Percentiles rank a stretch among this genome's conserved stretches.
Evolutionary conservation across 1,284 basidiomycete genomes (phyloP).

Genomic region (Trichosporon coremiiforme): DNA sequence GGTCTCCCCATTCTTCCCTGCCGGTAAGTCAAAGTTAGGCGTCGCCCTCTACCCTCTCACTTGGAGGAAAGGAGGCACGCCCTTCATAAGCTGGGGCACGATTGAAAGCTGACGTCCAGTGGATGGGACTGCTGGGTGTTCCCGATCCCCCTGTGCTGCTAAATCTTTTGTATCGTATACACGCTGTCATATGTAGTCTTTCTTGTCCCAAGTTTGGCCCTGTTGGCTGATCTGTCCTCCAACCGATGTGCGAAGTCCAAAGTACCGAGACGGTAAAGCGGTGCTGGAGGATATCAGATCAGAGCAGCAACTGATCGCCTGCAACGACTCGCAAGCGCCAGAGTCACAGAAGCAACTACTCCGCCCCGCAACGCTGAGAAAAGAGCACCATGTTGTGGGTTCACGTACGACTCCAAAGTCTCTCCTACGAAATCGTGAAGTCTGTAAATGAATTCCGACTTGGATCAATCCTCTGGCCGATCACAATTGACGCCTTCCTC

Average conservation of each 20-base stretch:
- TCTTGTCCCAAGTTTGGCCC: neutral
- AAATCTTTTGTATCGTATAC: neutral
- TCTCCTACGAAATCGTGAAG: neutral
- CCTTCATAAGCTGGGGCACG: too few relatives aligned
- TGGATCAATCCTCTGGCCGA: neutral
- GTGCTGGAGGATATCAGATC: neutral
- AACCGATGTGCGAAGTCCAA: too few relatives aligned
- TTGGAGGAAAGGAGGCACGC: too few relatives aligned
- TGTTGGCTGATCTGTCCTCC: too few relatives aligned
- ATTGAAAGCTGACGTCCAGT: neutral
- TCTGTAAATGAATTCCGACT: neutral
- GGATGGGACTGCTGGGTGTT: conserved; percentile 16
- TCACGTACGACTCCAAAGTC: neutral
- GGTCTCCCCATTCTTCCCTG: conserved; percentile 54
- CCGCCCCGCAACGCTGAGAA: neutral
- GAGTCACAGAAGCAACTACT: neutral
- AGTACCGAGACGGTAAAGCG: too few relatives aligned
- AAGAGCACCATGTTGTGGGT: neutral
- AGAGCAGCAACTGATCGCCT: neutral
- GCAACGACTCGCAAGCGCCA: neutral
- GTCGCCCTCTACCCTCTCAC: too few relatives aligned
- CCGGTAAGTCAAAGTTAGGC: conserved; percentile 35
- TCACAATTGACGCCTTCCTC: neutral
- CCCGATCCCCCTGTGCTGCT: conserved; percentile 16
- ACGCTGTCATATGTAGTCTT: neutral